Conservation (phyloP, 257 asterid species). For the Solanum bukasovii region DNA sequence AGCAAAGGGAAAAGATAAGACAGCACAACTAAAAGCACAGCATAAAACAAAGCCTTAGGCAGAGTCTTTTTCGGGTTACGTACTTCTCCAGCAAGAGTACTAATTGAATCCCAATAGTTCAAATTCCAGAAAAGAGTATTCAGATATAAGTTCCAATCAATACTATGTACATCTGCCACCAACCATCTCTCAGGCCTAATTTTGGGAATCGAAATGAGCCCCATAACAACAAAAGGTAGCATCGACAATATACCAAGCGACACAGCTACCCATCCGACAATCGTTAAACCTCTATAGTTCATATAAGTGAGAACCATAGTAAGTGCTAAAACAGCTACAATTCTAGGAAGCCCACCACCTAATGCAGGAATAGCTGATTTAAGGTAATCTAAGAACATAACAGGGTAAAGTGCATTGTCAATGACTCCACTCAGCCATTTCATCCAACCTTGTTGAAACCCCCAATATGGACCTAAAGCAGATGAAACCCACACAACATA, state of each 20-base stretch:
- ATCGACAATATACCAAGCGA: constrained; percentile 24
- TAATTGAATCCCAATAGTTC: too few relatives aligned
- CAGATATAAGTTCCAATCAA: too few relatives aligned
- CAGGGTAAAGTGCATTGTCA: constrained; percentile 38
- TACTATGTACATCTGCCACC: too few relatives aligned
- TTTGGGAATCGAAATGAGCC: neutral
- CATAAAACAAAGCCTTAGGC: too few relatives aligned
- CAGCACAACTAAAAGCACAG: too few relatives aligned
- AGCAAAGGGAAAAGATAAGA: too few relatives aligned
- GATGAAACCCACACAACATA: constrained; percentile 44
- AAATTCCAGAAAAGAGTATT: too few relatives aligned
- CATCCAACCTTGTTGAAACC: constrained; percentile 43
- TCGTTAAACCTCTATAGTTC: constrained; percentile 32
- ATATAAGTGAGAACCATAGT: constrained; percentile 24
- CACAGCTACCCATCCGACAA: constrained; percentile 31
- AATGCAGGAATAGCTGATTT: constrained; percentile 27
- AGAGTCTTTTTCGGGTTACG: too few relatives aligned
- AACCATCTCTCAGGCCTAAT: too few relatives aligned
- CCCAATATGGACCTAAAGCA: constrained; percentile 38
- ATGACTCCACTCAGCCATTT: constrained; percentile 43
- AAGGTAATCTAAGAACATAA: constrained; percentile 32
- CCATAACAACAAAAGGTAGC: constrained; percentile 34
- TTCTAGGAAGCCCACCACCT: constrained; percentile 20
- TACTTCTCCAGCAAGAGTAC: too few relatives aligned
- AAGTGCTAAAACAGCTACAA: constrained; percentile 19